phyloP scores from a whole-genome alignment of 2,329 filamentous ascomycete species.

The Dothistroma pini region DNA sequence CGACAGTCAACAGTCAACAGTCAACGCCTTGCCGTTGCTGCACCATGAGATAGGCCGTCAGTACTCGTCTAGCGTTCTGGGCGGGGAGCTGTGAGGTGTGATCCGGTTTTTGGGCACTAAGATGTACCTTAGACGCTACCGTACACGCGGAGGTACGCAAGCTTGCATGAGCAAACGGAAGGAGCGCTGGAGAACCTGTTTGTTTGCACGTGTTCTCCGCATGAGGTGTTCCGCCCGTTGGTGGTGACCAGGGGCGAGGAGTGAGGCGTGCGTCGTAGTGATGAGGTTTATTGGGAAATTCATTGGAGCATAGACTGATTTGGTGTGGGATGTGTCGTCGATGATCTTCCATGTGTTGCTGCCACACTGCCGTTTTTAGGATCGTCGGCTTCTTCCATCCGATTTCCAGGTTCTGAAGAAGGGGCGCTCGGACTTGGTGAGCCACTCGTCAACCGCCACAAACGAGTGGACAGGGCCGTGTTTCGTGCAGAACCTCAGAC shows the following conservation, averaged over 20 bases:
- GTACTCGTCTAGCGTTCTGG: not conserved
- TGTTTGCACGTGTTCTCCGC: not conserved
- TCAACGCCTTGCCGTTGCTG: not conserved
- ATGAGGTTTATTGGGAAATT: not conserved
- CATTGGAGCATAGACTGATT: not conserved
- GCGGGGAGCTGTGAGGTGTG: not conserved
- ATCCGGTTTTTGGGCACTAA: not conserved
- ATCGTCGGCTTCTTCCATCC: not conserved
- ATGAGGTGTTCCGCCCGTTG: not conserved
- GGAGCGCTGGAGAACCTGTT: not conserved
- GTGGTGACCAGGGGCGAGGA: not conserved
- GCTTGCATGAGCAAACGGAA: not conserved
- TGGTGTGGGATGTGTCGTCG: not conserved
- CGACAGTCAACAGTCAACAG: too few species aligned
- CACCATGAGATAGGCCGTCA: conserved; percentile 1
- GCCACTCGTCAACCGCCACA: not conserved
- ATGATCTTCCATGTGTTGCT: not conserved
- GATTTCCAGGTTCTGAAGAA: not conserved
- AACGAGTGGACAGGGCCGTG: not conserved
- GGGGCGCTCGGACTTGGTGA: not conserved
- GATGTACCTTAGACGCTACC: not conserved
- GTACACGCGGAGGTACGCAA: not conserved
- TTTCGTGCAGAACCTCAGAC: not conserved
- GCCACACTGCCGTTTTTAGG: not conserved
- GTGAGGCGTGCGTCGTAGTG: not conserved